Evolutionary conservation across 495 filamentous ascomycete genomes (phyloP), one percentile per base, ranked within the genome.

Genomic region (Podospora conica): DNA sequence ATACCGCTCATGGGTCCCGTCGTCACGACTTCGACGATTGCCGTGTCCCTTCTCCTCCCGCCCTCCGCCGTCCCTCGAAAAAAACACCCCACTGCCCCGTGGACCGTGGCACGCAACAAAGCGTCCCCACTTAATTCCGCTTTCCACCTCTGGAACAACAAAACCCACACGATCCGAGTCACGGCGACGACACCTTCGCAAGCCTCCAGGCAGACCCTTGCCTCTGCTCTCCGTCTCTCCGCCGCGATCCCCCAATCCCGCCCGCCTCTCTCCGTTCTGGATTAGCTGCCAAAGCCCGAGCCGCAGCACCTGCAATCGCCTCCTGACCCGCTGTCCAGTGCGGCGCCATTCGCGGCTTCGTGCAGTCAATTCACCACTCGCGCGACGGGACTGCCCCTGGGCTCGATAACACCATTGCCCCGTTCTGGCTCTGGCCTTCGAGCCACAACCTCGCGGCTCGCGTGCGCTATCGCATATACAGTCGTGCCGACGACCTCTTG

Each of bases 91-190:
- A 21, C 33, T 7, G 56, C 12, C 6, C 29, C 33, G 12, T 40
- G 23, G 25, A 57, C 48, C 61, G 21, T 15, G 31, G 29, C 28
- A 67, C 66, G 62, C 65, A 69, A 63, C 61, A 65, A 65, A 54
- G 55, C 60, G 25, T 65, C 68, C 66, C 73, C 73, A 75, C 73
- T 74, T 75, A 67, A 75, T 72, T 75, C 65, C 74, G 66, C 68
- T 73, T 75, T 73, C 59, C 65, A 57, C 67, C 61, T 68, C 64
- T 63, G 66, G 66, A 72, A 66, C 71, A 73, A 68, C 65, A 73
- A 68, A 71, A 68, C 60, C 58, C 64, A 67, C 60, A 21, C 66
- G 69, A 69, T 55, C 57, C 66, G 67, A 65, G 73, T 73, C 73
- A 70, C 71, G 69, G 63, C 73, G 64, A 70, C 73, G 71, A 60